phyloP scores from a whole-genome alignment of 2,329 filamentous ascomycete genomes.

The Penicillium sp. region DNA sequence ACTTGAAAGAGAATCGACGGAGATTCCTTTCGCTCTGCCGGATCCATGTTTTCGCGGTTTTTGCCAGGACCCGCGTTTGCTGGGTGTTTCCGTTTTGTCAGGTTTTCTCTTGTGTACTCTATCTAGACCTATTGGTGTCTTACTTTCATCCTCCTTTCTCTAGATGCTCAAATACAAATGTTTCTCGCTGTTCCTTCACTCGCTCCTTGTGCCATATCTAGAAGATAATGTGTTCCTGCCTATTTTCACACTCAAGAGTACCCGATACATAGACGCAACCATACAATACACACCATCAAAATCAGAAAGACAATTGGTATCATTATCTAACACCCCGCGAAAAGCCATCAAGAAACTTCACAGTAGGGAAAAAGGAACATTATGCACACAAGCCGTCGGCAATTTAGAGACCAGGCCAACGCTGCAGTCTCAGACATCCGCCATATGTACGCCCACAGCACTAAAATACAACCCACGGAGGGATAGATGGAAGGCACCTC shows the following conservation, averaged over 20 bases:
- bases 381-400: slow-evolving; percentile 16
- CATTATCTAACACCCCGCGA: slow-evolving; percentile 30
- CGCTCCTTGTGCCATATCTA: no score
- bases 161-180: no score
- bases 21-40: no score
- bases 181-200: no score
- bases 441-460: slow-evolving; percentile 28
- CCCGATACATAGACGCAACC: not conserved
- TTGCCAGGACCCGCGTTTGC: no score
- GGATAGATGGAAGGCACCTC: slow-evolving; percentile 11
- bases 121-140: no score
- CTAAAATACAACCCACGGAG: slow-evolving; percentile 28
- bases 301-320: slow-evolving; percentile 28
- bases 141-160: no score
- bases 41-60: no score
- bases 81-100: no score
- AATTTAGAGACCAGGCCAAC: slow-evolving; percentile 1
- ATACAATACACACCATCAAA: not conserved
- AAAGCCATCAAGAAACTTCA: slow-evolving; percentile 25
- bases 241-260: not conserved
- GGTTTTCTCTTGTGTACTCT: no score
- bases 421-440: slow-evolving; percentile 6
- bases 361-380: slow-evolving; percentile 12
- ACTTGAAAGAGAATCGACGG: no score
- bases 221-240: not conserved